Evolutionary conservation across 306 rosid genomes (phyloP), one percentile per base, ranked within the genome.

Genomic region (Vigna mungo): DNA sequence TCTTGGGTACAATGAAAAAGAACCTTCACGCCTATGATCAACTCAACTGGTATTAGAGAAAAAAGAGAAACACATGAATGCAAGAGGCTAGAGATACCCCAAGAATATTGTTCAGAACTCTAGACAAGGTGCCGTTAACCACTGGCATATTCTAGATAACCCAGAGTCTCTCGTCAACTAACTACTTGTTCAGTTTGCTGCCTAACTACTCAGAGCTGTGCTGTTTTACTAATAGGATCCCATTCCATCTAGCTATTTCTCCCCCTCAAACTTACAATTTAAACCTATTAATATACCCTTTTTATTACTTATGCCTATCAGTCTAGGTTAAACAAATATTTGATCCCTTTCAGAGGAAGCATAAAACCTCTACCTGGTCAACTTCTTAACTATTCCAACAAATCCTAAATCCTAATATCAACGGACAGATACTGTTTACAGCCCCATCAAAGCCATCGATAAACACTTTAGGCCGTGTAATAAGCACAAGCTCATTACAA

Each of bases 401-500:
- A 54, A 53, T 17, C 23, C 4, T 52, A 52, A n/a, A 41, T 17
- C 12, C 25, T 18, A 17, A 17, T 53, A 23, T 72, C 21, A 30
- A 10, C 15, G 2, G 4, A 15, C 53, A 14, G 53, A 48, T 54
- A 72, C 65, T 41, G 53, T 39, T 55, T 21, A 72, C 36, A 44
- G 5, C 49, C 48, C 49, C 5, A 44, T 44, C 49, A 44, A 44
- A 44, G 49, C 49, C 49, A 11, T 11, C 16, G 9, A 44, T 44
- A 4, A 4, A 54, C 60, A 12, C 60, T 20, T 54, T 18, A 32
- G 20, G 21, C 63, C 54, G 10, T 66, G 25, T 16, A 77, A 53
- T 77, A 36, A 9, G 18, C 5, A 18, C 51, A 78, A 78, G 49
- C 49, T 68, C 32, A 9, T 18, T 25, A 55, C 68, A 44, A 32